These are phyloP conservation scores for Ustilago hordei DNA, from an alignment of 1,284 basidiomycete species.

Conservation along the genomic window DNA sequence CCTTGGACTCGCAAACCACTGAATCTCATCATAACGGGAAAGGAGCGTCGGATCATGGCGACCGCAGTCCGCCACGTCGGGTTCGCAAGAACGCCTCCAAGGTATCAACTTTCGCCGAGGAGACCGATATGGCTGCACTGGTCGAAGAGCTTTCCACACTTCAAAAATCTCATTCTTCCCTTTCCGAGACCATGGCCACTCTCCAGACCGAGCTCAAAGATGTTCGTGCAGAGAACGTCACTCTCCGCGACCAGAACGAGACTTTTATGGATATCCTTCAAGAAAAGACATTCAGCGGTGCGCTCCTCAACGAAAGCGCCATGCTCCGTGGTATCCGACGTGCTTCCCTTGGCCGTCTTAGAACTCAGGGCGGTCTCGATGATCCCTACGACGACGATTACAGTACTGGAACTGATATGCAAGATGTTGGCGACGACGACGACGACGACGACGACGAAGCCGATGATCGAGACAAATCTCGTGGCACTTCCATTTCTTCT, in stretches of 20 bases:
- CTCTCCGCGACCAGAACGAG: constrained; percentile 58
- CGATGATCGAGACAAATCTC: constrained; percentile 18
- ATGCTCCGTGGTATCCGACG: constrained; percentile 49
- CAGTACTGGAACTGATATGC: constrained; percentile 33
- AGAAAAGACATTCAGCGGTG: constrained; percentile 62
- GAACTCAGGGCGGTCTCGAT: constrained; percentile 23
- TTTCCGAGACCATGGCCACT: constrained; percentile 47
- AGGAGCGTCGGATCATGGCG: neutral
- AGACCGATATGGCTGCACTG: constrained; percentile 29
- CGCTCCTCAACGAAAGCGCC: constrained; percentile 55
- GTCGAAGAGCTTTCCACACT: constrained; percentile 40
- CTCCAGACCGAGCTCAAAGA: constrained; percentile 56
- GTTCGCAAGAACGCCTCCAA: constrained; percentile 1
- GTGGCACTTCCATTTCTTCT: constrained; percentile 24
- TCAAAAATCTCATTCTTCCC: constrained; percentile 47
- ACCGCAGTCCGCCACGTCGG: neutral
- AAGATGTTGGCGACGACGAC: constrained; percentile 27
- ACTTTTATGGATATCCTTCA: constrained; percentile 59
- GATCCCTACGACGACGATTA: constrained; percentile 44
- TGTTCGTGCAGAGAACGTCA: constrained; percentile 41
- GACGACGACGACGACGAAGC: constrained; percentile 30
- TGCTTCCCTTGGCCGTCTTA: constrained; percentile 28
- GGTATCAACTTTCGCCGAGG: constrained; percentile 30
- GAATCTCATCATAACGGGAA: neutral
- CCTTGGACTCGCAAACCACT: neutral